A percentile compares a stretch with the other conserved stretches of the same genome.
Conservation (phyloP, 1,284 basidiomycete genomes). For the Ceratobasidium sp. region DNA sequence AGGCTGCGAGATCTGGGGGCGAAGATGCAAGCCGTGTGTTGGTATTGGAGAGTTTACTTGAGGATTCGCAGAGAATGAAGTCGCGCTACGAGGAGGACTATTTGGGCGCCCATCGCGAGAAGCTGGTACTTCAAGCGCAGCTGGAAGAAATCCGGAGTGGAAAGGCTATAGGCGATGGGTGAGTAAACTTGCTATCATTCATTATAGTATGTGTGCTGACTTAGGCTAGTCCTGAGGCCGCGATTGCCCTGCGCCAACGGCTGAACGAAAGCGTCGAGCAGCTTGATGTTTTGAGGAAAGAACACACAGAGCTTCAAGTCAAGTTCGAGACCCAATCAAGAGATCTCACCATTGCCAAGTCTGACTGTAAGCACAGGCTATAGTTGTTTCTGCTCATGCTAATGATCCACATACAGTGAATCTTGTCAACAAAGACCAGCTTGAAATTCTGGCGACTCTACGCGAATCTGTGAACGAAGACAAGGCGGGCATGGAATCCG, state of each 20-base stretch:
- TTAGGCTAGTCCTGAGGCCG: constrained; percentile 75
- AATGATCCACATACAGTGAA: constrained; percentile 64
- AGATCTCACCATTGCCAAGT: constrained; percentile 85
- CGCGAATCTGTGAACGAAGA: constrained; percentile 91
- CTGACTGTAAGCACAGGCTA: constrained; percentile 72
- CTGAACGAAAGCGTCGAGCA: constrained; percentile 89
- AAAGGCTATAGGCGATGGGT: constrained; percentile 85
- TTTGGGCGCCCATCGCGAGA: constrained; percentile 83
- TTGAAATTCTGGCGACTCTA: constrained; percentile 82
- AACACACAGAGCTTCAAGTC: constrained; percentile 77
- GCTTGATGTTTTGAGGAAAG: constrained; percentile 75
- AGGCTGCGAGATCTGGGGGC: constrained; percentile 76
- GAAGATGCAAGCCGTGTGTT: constrained; percentile 77
- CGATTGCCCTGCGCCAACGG: constrained; percentile 85
- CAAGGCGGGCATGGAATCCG: constrained; percentile 76
- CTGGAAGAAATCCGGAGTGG: constrained; percentile 91
- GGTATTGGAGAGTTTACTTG: constrained; percentile 89
- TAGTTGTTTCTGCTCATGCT: constrained; percentile 20
- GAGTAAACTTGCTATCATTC: constrained; percentile 48
- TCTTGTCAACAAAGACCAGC: constrained; percentile 84
- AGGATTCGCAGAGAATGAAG: constrained; percentile 92
- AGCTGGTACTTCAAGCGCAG: constrained; percentile 81
- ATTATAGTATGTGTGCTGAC: constrained; percentile 14
- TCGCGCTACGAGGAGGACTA: constrained; percentile 90
- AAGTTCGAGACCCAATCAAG: constrained; percentile 71